These are phyloP conservation scores for Hyaloscypha hepaticicola DNA, from an alignment of 495 filamentous ascomycete species.

Conservation along the genomic window DNA sequence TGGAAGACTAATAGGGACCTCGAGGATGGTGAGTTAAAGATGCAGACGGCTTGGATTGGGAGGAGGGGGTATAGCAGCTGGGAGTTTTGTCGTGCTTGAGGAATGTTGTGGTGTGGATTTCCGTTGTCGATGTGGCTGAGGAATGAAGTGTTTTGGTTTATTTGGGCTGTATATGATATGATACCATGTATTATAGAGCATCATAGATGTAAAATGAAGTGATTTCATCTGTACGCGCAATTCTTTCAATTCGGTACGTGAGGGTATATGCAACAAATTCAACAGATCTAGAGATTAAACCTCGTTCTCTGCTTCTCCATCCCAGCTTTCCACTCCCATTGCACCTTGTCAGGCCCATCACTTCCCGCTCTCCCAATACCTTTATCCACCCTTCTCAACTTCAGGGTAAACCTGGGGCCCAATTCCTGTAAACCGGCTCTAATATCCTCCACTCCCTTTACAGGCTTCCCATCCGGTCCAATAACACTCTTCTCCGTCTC, in stretches of 20 bases:
- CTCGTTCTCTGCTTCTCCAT: conserved; percentile 93
- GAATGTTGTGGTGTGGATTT: background rate
- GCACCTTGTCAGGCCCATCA: conserved; percentile 61
- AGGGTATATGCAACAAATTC: background rate
- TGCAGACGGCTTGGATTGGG: conserved; percentile 30
- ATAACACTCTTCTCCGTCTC: conserved; percentile 83
- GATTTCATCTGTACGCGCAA: background rate
- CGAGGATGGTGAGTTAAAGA: conserved; percentile 26
- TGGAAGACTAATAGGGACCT: conserved; percentile 32
- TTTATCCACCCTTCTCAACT: conserved; percentile 87
- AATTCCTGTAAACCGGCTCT: conserved; percentile 82
- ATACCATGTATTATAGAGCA: background rate
- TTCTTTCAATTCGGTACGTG: background rate
- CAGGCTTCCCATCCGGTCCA: conserved; percentile 82
- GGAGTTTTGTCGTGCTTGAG: conserved; percentile 22
- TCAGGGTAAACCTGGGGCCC: conserved; percentile 81
- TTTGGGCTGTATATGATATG: background rate
- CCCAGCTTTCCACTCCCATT: conserved; percentile 90
- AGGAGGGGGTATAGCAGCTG: conserved; percentile 27
- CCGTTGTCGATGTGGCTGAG: background rate
- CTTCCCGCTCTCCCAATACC: conserved; percentile 80
- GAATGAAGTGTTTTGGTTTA: background rate
- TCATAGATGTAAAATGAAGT: background rate
- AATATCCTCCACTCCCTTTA: conserved; percentile 79
- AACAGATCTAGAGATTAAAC: conserved; percentile 72